Evolutionary conservation across 2,329 filamentous ascomycete species (phyloP), one percentile per base, ranked within the genome.

Genomic region (Daldinia eschscholtzii): DNA sequence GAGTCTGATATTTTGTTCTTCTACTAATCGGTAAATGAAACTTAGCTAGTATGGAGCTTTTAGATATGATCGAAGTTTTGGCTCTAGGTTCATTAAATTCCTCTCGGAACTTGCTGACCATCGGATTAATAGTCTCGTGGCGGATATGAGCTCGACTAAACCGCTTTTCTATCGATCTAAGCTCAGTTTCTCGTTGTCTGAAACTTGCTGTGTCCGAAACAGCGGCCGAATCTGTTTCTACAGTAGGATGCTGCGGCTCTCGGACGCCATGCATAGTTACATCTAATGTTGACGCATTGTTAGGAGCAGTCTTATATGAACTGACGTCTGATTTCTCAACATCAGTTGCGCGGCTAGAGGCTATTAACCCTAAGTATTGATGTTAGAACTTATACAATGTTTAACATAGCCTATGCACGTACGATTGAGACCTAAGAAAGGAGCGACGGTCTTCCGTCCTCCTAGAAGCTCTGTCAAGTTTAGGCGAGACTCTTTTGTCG

Each of bases 91-190:
- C 71, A 15, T 79, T 72, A 57, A 84, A 80, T 4, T 83, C 77
- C 65, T 85, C 83, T 9, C 72, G 77, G 70, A 85, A 85, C 20
- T 77, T 81, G 68, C 81, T 84, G 52, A 69, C 70, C 1, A 80
- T 64, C 10, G 74, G 76, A n/a, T 68, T 60, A 1, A 73, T 73
- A 2, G 72, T 74, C 39, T 78, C 78, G 30, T 75, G 78, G 2
- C 75, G 76, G 13, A 77, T 55, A 1, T 79, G 64, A 4, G 76
- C 74, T n/a, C 80, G 72, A 12, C 78, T 77, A 58, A 85, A 83
- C n/a, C 81, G 78, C 62, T 80, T 80, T 59, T 81, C 76, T 20
- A 84, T 79, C 0, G 79, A 80, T 41, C 67, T 74, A 12, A 82
- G 75, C 71, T 83, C 82, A 7, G 73, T 72, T 60, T 83, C 82